Percentiles rank a stretch among this genome's conserved stretches.
Evolutionary conservation across 2,329 filamentous ascomycete species (phyloP).

Genomic region (Aspergillus thermomutatus): DNA sequence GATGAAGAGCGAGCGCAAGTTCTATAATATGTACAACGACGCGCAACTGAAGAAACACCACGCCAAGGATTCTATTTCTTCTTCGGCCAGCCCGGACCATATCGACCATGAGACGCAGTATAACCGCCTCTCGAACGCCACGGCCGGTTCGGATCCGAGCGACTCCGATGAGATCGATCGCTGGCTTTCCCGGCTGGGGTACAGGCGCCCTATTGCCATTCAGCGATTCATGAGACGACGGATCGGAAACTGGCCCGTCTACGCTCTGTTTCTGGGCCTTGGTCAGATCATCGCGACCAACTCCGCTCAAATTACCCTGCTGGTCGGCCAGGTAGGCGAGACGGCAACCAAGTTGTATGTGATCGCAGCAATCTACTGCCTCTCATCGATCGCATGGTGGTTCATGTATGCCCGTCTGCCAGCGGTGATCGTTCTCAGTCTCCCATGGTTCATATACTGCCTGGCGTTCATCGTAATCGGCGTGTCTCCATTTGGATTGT

Average conservation of each 20-base stretch:
- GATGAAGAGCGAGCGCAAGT: conserved; percentile 61
- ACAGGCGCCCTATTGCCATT: conserved; percentile 33
- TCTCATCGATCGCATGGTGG: conserved; percentile 60
- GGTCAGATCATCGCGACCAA: conserved; percentile 63
- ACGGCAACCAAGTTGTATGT: conserved; percentile 57
- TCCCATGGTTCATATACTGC: conserved; percentile 62
- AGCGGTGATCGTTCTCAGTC: conserved; percentile 53
- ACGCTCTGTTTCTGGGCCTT: conserved; percentile 58
- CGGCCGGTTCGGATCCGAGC: background rate
- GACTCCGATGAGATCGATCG: background rate
- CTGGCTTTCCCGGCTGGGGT: conserved; percentile 51
- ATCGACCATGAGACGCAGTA: background rate
- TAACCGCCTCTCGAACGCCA: background rate
- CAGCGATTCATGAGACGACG: conserved; percentile 45
- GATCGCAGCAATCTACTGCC: conserved; percentile 58
- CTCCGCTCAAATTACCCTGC: conserved; percentile 65
- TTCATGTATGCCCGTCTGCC: conserved; percentile 55
- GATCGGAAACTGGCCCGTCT: conserved; percentile 61
- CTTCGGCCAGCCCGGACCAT: conserved; percentile 3
- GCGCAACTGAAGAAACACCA: conserved; percentile 53
- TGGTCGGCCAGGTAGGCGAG: conserved; percentile 61
- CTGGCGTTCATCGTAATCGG: conserved; percentile 60
- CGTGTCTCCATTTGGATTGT: conserved; percentile 51
- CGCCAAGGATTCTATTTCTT: conserved; percentile 40
- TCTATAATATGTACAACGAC: conserved; percentile 57